Evolutionary conservation across 2,329 filamentous ascomycete genomes (phyloP), one percentile per base, ranked within the genome.

Genomic region (Pezicula neosporulosa): DNA sequence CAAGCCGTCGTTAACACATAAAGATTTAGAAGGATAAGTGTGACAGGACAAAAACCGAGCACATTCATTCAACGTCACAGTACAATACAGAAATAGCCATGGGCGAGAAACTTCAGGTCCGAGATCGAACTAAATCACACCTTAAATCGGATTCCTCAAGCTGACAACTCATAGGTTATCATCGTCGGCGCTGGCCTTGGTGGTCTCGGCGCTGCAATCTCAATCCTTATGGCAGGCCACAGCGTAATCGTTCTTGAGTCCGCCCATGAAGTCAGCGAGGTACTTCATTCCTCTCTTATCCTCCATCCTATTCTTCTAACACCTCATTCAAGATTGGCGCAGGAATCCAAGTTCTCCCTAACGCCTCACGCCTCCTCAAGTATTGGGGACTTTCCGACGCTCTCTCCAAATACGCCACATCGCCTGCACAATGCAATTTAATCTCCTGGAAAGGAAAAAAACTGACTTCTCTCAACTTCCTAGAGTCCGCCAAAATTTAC

Each of bases 401-500:
- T 19, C 44, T 42, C 13, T 18, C 13, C 18, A 36, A 38, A 18
- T 49, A 36, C 45, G 44, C 30, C 15, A 44, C 35, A 12, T 28
- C 16, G 18, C 76, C 63, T 82, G 1, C 68, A 70, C 5, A 73
- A 83, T 5, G 73, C 76, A 52, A 69, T 76, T 18, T 85, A 80
- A 61, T 69, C 72, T 3, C 74, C 77, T 19, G 49, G 48, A 18
- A 54, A 36, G 30, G 44, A 12, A 38, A 1, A 56, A 69, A 6
- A 67, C 45, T 51, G 2, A 42, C 49, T 18, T 28, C 28, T 4
- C 21, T 51, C n/a, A 16, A n/a, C 37, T 39, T 39, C 37, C n/a
- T 19, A 8, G 37, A 39, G 3, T n/a, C 37, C 8, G 19, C n/a
- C 37, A 12, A 39, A n/a, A 21, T 28, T 24, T 51, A 56, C 16